Percentiles rank a stretch among this genome's conserved stretches.
These are phyloP conservation scores for Apiospora koreana DNA, from an alignment of 2,329 filamentous ascomycete genomes.

Conservation along the genomic window DNA sequence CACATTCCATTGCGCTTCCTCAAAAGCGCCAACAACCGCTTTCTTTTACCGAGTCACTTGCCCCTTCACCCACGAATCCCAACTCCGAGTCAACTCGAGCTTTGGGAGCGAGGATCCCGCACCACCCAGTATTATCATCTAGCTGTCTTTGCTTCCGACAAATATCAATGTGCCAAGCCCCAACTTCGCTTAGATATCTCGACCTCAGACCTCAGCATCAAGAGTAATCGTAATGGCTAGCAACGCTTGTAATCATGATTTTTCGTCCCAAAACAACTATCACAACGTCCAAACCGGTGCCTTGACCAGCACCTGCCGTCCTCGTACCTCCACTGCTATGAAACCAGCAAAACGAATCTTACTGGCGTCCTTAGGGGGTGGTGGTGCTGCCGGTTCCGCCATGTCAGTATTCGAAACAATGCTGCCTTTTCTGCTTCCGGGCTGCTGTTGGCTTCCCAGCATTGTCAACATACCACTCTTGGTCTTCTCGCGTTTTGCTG, in stretches of 20 bases:
- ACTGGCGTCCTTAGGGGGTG: slow-evolving; percentile 45
- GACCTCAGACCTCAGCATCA: neutral
- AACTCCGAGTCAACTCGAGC: neutral
- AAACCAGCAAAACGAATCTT: slow-evolving; percentile 77
- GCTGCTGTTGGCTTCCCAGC: slow-evolving; percentile 28
- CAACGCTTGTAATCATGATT: slow-evolving; percentile 5
- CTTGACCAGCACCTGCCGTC: slow-evolving; percentile 73
- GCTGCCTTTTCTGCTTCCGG: slow-evolving; percentile 35
- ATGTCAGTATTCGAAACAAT: slow-evolving; percentile 44
- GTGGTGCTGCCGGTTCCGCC: slow-evolving; percentile 33
- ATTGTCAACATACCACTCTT: slow-evolving; percentile 50
- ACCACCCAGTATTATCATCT: neutral
- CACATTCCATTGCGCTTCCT: neutral
- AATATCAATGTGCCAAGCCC: slow-evolving; percentile 5
- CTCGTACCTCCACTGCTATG: slow-evolving; percentile 72
- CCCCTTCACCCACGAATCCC: neutral
- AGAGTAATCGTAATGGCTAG: neutral
- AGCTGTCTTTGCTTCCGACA: neutral
- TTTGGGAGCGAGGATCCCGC: neutral
- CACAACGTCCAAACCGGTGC: slow-evolving; percentile 69
- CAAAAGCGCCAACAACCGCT: neutral
- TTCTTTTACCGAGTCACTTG: neutral
- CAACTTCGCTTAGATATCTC: neutral
- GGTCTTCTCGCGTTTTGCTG: slow-evolving; percentile 41
- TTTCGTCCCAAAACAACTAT: neutral